Percentiles rank a stretch among this genome's conserved stretches.
Conservation (phyloP, 2,329 filamentous ascomycete genomes). For the Neocucurbitaria cava region DNA sequence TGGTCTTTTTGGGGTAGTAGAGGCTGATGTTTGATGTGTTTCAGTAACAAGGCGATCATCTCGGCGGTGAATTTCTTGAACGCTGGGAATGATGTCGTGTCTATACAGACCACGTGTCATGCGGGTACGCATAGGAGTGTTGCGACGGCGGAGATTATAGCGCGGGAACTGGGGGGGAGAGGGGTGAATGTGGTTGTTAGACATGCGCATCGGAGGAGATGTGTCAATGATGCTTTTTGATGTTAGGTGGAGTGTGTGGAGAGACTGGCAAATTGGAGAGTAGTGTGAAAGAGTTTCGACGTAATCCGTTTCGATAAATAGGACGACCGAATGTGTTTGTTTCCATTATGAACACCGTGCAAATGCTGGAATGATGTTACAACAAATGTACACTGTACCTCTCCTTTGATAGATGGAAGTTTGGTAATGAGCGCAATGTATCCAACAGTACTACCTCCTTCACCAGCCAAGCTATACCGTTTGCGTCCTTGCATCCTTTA, state of each 20-base stretch:
- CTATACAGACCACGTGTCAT: slow-evolving; percentile 15
- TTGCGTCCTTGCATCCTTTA: slow-evolving; percentile 32
- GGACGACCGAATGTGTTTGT: neutral
- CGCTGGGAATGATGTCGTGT: slow-evolving; percentile 6
- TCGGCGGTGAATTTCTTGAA: neutral
- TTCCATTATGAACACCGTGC: neutral
- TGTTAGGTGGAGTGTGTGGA: neutral
- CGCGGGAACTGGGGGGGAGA: slow-evolving; percentile 4
- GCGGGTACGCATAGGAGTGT: slow-evolving; percentile 30
- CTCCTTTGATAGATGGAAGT: neutral
- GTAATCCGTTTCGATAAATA: neutral
- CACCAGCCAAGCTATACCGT: slow-evolving; percentile 12
- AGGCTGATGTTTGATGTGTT: neutral
- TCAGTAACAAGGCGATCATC: slow-evolving; percentile 1
- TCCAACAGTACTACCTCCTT: slow-evolving; percentile 1
- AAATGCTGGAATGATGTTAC: neutral
- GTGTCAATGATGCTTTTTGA: slow-evolving; percentile 6
- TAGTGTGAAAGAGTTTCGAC: no score
- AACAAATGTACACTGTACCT: neutral
- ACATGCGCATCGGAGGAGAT: slow-evolving; percentile 22
- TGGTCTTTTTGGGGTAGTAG: no score
- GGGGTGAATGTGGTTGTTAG: slow-evolving; percentile 14
- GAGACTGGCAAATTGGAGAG: neutral
- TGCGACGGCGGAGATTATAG: slow-evolving; percentile 23
- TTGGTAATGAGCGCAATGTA: neutral